Evolutionary conservation across 805 yeast species (phyloP).

Genomic region (Candida methanosorbosa): DNA sequence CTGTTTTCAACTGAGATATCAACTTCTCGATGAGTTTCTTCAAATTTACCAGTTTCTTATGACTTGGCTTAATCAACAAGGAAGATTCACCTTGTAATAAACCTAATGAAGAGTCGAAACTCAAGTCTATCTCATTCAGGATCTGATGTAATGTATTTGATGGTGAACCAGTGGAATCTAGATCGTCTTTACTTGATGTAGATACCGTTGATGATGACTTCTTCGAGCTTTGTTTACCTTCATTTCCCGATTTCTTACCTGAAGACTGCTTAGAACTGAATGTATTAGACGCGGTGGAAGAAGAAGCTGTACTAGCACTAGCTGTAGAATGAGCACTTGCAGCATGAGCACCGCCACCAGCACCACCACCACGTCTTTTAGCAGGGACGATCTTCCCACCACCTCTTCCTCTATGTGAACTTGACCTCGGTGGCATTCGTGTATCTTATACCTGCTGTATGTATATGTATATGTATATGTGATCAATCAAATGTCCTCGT

Average conservation of each 20-base stretch:
- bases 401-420: conserved; percentile 11
- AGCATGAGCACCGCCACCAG: not conserved
- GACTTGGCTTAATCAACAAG: conserved; percentile 8
- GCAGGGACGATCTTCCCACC: conserved; percentile 15
- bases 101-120: conserved; percentile 54
- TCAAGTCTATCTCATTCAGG: conserved; percentile 40
- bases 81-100: conserved; percentile 50
- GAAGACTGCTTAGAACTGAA: too few relatives aligned
- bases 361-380: conserved; percentile 11
- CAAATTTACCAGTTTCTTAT: conserved; percentile 10
- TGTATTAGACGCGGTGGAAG: too few relatives aligned
- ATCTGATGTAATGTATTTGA: conserved; percentile 39
- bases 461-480: too few relatives aligned
- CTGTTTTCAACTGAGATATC: conserved; percentile 28
- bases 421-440: conserved; percentile 20
- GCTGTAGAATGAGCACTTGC: not conserved
- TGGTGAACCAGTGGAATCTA: too few relatives aligned
- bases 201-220: too few relatives aligned
- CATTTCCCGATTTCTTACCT: too few relatives aligned
- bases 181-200: too few relatives aligned
- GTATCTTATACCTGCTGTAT: too few relatives aligned
- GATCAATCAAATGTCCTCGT: too few relatives aligned
- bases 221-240: too few relatives aligned
- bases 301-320: not conserved
- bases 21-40: conserved; percentile 31